Evolutionary conservation across 176 grass and related monocot species (phyloP), one percentile per base, ranked within the genome.

Genomic region (Paspalum vaginatum): DNA sequence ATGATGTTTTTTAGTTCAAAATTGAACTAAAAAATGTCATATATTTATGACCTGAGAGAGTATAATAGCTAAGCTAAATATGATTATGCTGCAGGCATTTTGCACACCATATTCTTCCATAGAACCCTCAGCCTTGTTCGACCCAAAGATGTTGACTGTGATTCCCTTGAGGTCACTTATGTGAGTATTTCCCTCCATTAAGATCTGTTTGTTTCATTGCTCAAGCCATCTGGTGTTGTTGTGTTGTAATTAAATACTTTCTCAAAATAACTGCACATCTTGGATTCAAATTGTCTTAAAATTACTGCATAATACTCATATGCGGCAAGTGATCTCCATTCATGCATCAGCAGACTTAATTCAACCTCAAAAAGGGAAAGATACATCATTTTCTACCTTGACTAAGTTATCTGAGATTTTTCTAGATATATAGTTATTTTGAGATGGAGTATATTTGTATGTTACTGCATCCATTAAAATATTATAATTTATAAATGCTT

Each of bases 51-150:
- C 32, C 32, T 1, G 32, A 32, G 32, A 32, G 32, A 32, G 32
- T 32, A 32, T 32, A 61, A 74, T 74, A 2, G 3, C 61, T 84
- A 24, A 49, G 52, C 9, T 85, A 58, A 66, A 54, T 49, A 48
- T 84, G 75, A 74, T 46, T 72, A 2, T 61, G 26, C 52, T 85
- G 44, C 89, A 97, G 94, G 94, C 72, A 85, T 97, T 86, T 74
- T 97, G 43, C 94, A 97, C 75, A 92, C 91, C 2, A 97, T 97
- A 82, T 85, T 97, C 84, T 97, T 97, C 42, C 94, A 97, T 72
- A 86, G 94, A 86, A 93, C 94, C 51, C 80, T 97, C 58, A 93
- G 91, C 69, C 89, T 97, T 72, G 94, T 94, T 65, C 94, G 91
- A 6, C 94, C 94, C 32, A 97, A 92, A 79, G 94, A 97, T 71